Evolutionary conservation across 192 early-diverging fungal genomes (phyloP), one percentile per base, ranked within the genome.

Genomic region (Backusella parvicylindrica): DNA sequence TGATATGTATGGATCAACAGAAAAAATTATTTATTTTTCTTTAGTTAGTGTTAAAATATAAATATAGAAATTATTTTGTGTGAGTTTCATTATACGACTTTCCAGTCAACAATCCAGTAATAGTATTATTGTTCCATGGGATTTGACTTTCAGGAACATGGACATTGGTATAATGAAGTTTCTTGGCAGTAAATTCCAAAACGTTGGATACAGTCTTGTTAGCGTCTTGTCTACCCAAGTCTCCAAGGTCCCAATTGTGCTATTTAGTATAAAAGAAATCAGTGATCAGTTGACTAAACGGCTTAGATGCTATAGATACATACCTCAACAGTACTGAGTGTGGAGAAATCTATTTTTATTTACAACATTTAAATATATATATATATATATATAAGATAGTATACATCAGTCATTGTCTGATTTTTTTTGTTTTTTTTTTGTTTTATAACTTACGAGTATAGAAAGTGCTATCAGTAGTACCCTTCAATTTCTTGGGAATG

Each of bases 241-340:
- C 84, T 12, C 82, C 85, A n/a, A 93, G 76, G 43, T 81, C 83
- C 87, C 89, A 93, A 84, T 88, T 89, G 53, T 84, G 49, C 79
- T 90, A 53, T 47, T 33, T 7, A 60, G 26, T 9, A 37, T 23
- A 41, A 26, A 47, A 18, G 6, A 35, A 21, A 64, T 7, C 31
- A 37, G 16, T 36, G 28, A 16, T 60, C 26, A 35, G 6, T 36
- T 13, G 18, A 18, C 15, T 68, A 33, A n/a, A 47, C 4, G 5
- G 41, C 18, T 18, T 11, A 26, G 50, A 23, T 53, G n/a, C 0
- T 53, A 2, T 43, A 43, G 3, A 23, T 23, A 53, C 21, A 53
- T 66, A 75, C 73, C 41, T 91, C 90, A 41, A 89, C 74, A 28
- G 92, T 92, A n/a, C 84, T 80, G 9, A 91, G 70, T 12, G 84